These are phyloP conservation scores for Verticillium albo-atrum DNA, from an alignment of 2,329 filamentous ascomycete species.

Conservation along the genomic window DNA sequence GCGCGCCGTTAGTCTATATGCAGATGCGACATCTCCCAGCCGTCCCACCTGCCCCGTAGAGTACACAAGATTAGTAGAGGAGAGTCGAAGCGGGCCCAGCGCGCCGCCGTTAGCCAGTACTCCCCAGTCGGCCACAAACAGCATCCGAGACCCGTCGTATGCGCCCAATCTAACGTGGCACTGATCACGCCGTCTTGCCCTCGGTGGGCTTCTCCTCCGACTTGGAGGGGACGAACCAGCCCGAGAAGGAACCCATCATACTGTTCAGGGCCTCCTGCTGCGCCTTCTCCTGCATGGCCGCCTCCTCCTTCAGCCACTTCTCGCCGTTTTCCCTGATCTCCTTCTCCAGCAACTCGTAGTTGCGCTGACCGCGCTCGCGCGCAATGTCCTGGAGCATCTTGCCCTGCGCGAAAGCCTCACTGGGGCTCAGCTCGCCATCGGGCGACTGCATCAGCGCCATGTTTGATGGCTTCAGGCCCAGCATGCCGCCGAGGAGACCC, in stretches of 20 bases:
- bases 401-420: conserved; percentile 79
- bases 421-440: conserved; percentile 65
- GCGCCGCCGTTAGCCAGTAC: not conserved
- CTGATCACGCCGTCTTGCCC: conserved; percentile 9
- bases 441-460: conserved; percentile 56
- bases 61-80: conserved; percentile 10
- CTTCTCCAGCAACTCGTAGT: conserved; percentile 84
- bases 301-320: conserved; percentile 94
- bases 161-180: not conserved
- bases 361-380: conserved; percentile 82
- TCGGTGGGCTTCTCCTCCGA: conserved; percentile 10
- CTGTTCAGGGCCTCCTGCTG: conserved; percentile 88
- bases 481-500: conserved; percentile 62
- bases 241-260: conserved; percentile 76
- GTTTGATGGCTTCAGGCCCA: conserved; percentile 72
- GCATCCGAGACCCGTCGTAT: not conserved
- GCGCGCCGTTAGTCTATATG: conserved; percentile 11
- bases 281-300: conserved; percentile 78
- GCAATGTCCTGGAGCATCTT: conserved; percentile 98
- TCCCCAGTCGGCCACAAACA: not conserved
- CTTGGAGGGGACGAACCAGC: conserved; percentile 39
- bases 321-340: conserved; percentile 91
- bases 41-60: conserved; percentile 5
- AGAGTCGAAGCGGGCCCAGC: conserved; percentile 2
- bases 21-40: conserved; percentile 2